A percentile compares a stretch with the other conserved stretches of the same genome.
phyloP scores from a whole-genome alignment of 2,329 filamentous ascomycete genomes.

The Sordariomycetes sp. region DNA sequence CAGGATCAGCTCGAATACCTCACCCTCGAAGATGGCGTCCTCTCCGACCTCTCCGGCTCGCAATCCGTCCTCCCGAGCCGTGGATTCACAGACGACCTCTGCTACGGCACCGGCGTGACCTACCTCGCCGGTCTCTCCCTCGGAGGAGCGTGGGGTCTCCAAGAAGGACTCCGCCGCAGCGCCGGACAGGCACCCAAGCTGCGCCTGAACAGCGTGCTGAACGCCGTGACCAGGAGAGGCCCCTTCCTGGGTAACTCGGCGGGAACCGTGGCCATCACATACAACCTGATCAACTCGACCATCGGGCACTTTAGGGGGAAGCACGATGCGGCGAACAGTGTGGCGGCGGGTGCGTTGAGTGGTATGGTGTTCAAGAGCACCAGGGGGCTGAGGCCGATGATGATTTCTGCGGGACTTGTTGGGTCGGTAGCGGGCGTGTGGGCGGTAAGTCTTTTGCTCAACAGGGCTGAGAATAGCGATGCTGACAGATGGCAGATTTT shows the following conservation, averaged over 20 bases:
- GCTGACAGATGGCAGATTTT: slow-evolving; percentile 18
- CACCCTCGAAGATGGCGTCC: slow-evolving; percentile 80
- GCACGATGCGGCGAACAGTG: slow-evolving; percentile 84
- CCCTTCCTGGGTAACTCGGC: slow-evolving; percentile 95
- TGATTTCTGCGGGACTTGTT: slow-evolving; percentile 87
- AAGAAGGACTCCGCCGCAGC: slow-evolving; percentile 79
- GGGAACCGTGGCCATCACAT: slow-evolving; percentile 89
- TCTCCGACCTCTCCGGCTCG: slow-evolving; percentile 77
- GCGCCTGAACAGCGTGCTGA: slow-evolving; percentile 86
- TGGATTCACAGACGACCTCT: slow-evolving; percentile 96
- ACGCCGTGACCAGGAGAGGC: slow-evolving; percentile 84
- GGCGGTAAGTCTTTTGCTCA: slow-evolving; percentile 60
- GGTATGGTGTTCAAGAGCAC: slow-evolving; percentile 98
- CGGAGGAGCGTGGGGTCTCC: slow-evolving; percentile 86
- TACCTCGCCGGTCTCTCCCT: slow-evolving; percentile 81
- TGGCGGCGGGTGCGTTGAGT: slow-evolving; percentile 75
- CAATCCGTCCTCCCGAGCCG: slow-evolving; percentile 87
- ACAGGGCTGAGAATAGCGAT: background rate
- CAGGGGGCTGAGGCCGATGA: slow-evolving; percentile 79
- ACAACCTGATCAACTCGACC: slow-evolving; percentile 85
- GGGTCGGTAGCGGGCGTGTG: slow-evolving; percentile 77
- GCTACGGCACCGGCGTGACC: slow-evolving; percentile 92
- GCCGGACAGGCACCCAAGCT: slow-evolving; percentile 75
- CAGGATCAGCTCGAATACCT: slow-evolving; percentile 92
- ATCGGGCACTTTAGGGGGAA: slow-evolving; percentile 73